phyloP scores from a whole-genome alignment of 2,329 filamentous ascomycete genomes.

The Beauveria caledonica region DNA sequence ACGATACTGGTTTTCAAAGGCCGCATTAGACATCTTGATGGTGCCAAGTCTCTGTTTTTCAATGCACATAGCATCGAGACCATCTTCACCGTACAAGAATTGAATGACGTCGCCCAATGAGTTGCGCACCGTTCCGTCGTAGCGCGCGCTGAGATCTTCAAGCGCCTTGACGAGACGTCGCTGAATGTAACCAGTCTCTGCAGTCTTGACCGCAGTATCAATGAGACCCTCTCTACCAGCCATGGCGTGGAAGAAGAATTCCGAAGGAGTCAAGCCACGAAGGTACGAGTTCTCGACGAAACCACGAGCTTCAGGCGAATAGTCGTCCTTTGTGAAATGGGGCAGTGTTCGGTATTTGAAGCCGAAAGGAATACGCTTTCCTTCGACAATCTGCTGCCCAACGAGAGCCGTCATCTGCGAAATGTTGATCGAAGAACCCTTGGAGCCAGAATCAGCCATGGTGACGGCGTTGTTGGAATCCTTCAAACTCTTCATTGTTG shows the following conservation, averaged over 20 bases:
- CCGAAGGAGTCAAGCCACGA: conserved; percentile 85
- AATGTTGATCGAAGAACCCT: conserved; percentile 98
- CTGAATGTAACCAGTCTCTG: conserved; percentile 98
- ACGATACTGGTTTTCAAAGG: conserved; percentile 74
- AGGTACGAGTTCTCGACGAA: conserved; percentile 99
- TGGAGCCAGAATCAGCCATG: conserved; percentile 94
- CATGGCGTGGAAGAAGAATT: conserved; percentile 99
- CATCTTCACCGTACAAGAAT: conserved; percentile 96
- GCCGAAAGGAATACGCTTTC: conserved; percentile 96
- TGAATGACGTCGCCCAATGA: conserved; percentile 94
- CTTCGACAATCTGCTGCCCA: conserved; percentile 95
- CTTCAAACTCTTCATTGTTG: conserved; percentile 85
- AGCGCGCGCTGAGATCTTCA: conserved; percentile 95
- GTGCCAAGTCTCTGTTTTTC: conserved; percentile 88
- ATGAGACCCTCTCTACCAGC: conserved; percentile 99
- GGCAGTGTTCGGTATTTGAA: conserved; percentile 97
- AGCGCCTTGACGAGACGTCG: conserved; percentile 96
- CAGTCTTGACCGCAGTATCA: conserved; percentile 98
- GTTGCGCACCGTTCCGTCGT: conserved; percentile 95
- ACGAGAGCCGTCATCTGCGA: conserved; percentile 99
- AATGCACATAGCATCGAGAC: conserved; percentile 85
- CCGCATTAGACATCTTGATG: conserved; percentile 67
- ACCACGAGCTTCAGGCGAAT: conserved; percentile 90
- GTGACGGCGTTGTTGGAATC: conserved; percentile 93
- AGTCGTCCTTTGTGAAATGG: conserved; percentile 99